Evolutionary conservation across 2,329 filamentous ascomycete species (phyloP).

Genomic region (Proliferodiscus dingleyae): DNA sequence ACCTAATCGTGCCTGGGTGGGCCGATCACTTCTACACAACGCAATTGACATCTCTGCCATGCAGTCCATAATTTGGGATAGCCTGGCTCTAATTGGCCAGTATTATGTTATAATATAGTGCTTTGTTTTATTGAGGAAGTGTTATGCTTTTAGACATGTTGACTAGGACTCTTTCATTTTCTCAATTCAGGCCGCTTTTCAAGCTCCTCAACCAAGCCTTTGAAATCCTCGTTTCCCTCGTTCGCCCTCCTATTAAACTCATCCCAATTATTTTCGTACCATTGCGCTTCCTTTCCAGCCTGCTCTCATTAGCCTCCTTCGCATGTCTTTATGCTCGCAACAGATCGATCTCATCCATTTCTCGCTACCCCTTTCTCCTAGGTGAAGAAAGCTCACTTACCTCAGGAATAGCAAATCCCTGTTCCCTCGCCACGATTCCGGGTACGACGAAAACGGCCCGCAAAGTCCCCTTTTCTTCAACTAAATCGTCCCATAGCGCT

Average conservation of each 20-base stretch:
- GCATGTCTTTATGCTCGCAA: too few species aligned
- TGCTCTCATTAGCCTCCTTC: not conserved
- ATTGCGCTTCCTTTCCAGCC: constrained; percentile 12
- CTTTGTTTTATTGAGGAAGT: too few species aligned
- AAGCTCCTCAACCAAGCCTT: constrained; percentile 6
- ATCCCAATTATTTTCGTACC: constrained; percentile 7
- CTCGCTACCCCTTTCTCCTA: not conserved
- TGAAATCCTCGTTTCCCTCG: constrained; percentile 15
- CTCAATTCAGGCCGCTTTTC: constrained; percentile 3
- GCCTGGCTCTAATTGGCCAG: too few species aligned
- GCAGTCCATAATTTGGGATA: too few species aligned
- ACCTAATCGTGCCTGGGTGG: too few species aligned
- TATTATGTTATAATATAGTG: too few species aligned
- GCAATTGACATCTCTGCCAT: too few species aligned
- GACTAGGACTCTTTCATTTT: too few species aligned
- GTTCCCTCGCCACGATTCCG: constrained; percentile 12
- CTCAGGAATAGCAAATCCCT: constrained; percentile 8
- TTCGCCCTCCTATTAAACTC: constrained; percentile 10
- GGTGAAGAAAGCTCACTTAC: not conserved
- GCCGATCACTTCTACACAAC: too few species aligned
- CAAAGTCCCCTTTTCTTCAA: constrained; percentile 7
- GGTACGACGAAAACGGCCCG: constrained; percentile 12
- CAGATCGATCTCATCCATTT: too few species aligned
- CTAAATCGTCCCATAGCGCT: constrained; percentile 8
- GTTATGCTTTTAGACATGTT: too few species aligned